Evolutionary conservation across 345 rosid genomes (phyloP), one percentile per base, ranked within the genome.

Genomic region (Euclidium syriacum): DNA sequence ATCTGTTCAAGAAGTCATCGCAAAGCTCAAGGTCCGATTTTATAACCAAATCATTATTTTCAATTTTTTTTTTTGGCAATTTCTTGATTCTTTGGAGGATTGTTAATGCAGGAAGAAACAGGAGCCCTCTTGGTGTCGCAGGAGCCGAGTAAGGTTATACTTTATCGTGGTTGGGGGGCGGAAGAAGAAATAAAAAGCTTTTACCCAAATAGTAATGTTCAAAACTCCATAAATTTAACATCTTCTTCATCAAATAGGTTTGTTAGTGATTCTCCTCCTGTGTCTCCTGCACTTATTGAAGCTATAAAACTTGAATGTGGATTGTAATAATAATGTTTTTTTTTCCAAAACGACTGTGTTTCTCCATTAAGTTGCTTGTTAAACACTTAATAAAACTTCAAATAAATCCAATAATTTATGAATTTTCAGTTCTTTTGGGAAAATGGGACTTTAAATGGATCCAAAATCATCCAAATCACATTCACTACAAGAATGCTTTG

Each of bases 121-220:
- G 96, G 95, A 16, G 86, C 88, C 7, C 48, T 87, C 68, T 72
- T 92, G 18, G 80, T 89, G 58, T 92, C 95, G 40, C 98, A 80
- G 76, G 98, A 89, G 83, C 95, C 96, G 40, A 85, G 80, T 77
- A 92, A 87, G 75, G 83, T 92, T 40, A 87, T 89, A 72, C 84
- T 89, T 10, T 92, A 89, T 75, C 68, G 94, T 7, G 94, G 95
- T 56, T 89, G 96, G 96, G 96, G 91, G 1, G 89, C 84, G 29
- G 83, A 75, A 42, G 83, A 71, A 57, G 70, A 64, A 41, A 49
- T 47, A 41, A 71, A 34, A 63, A 49, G 70, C 65, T 71, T 62
- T 36, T 87, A 78, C 52, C 69, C 75, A 6, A 65, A 66, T 43
- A 64, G 47, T 36, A 46, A n/a, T 53, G 62, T 61, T 15, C 23